Evolutionary conservation across 2,329 filamentous ascomycete genomes (phyloP).

Genomic region (Tolypocladium sp.): DNA sequence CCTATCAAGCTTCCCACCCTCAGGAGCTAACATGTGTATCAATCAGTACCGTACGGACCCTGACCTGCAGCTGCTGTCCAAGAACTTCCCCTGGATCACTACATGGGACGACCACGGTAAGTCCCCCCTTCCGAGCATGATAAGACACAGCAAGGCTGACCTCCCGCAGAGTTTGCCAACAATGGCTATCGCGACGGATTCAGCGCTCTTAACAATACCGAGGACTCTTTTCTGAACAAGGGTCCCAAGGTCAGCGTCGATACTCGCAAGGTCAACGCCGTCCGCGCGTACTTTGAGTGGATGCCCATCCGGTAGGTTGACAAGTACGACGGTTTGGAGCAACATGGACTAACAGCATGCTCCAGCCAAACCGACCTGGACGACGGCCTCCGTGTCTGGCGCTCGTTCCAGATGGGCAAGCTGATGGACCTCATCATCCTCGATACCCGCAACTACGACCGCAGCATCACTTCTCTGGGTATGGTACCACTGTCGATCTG

Average conservation of each 20-base stretch:
- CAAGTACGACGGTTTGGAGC: neutral
- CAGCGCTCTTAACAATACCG: conserved; percentile 54
- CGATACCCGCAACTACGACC: conserved; percentile 61
- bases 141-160: neutral
- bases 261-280: conserved; percentile 64
- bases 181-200: conserved; percentile 58
- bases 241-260: conserved; percentile 53
- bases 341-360: neutral
- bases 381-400: conserved; percentile 61
- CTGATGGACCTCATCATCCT: conserved; percentile 60
- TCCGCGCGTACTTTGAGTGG: conserved; percentile 63
- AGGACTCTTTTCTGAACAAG: conserved; percentile 52
- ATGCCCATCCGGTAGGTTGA: conserved; percentile 18
- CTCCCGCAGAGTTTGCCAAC: conserved; percentile 40
- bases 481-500: too few relatives aligned
- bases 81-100: conserved; percentile 34
- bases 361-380: conserved; percentile 53
- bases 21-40: neutral
- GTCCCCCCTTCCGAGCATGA: neutral
- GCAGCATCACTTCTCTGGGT: conserved; percentile 46
- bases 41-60: conserved; percentile 30
- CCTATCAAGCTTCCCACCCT: too few relatives aligned
- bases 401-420: conserved; percentile 55
- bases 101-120: conserved; percentile 41
- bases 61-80: conserved; percentile 29